phyloP scores from a whole-genome alignment of 2,329 filamentous ascomycete species.

The Fusarium proliferatum region DNA sequence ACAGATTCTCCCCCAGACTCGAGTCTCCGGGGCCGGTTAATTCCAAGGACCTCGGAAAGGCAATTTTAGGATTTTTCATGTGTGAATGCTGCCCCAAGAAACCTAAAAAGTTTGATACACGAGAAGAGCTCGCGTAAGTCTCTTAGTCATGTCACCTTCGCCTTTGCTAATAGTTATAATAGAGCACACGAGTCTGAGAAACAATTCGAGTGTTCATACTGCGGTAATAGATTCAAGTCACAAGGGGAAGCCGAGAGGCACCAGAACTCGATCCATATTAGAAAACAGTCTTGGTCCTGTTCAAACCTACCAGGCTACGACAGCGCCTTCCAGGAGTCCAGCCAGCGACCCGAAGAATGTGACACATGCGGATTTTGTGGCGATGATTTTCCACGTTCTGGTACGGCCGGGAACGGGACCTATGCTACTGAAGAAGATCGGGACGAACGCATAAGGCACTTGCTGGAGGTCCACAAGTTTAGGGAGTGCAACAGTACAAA shows the following conservation, averaged over 20 bases:
- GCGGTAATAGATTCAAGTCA: no score
- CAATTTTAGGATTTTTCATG: rapidly evolving
- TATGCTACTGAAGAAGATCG: neutral
- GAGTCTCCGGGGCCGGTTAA: no score
- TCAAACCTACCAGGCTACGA: no score
- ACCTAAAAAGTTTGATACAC: neutral
- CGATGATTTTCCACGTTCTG: neutral
- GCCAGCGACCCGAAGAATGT: neutral
- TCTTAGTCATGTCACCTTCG: rapidly evolving
- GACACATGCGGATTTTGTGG: neutral
- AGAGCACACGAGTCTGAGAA: neutral
- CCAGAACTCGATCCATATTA: neutral
- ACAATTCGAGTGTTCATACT: neutral
- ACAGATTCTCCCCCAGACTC: no score
- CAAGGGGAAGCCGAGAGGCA: neutral
- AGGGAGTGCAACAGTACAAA: neutral
- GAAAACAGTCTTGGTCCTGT: no score
- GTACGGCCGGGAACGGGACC: rapidly evolving
- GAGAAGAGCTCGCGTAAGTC: neutral
- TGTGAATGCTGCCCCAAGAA: neutral
- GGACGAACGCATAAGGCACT: neutral
- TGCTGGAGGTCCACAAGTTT: neutral
- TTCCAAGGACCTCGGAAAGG: no score
- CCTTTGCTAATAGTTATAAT: no score
- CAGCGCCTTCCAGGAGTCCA: neutral